These are phyloP conservation scores for Grigorovia yakushimaensis DNA, from an alignment of 805 yeast species.

Conservation along the genomic window DNA sequence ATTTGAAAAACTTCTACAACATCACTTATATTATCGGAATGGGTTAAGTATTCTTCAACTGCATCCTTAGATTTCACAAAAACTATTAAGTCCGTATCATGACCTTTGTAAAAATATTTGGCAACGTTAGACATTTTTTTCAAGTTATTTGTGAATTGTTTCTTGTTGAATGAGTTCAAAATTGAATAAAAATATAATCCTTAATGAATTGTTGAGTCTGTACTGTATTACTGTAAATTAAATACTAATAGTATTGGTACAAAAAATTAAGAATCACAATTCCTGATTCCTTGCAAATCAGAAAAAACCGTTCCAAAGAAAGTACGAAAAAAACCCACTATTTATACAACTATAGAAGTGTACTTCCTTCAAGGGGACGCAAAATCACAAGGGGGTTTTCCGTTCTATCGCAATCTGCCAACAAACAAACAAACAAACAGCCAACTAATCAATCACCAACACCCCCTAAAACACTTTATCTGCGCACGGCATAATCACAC, in stretches of 20 bases:
- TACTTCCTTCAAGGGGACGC: not conserved
- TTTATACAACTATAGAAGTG: too few relatives aligned
- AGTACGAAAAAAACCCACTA: not conserved
- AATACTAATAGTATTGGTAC: too few relatives aligned
- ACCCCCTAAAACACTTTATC: not conserved
- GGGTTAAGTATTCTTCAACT: constrained; percentile 28
- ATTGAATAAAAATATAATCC: not conserved
- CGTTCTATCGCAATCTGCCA: too few relatives aligned
- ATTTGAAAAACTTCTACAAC: constrained; percentile 57
- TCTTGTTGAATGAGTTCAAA: not conserved
- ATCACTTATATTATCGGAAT: constrained; percentile 37
- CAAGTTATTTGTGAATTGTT: not conserved
- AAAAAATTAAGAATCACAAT: too few relatives aligned
- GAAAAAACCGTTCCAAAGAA: not conserved
- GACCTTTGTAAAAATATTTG: constrained; percentile 59
- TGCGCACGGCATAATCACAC: not conserved
- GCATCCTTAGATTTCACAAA: constrained; percentile 49
- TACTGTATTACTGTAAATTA: too few relatives aligned
- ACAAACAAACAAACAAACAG: too few relatives aligned
- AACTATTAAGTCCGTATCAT: constrained; percentile 51
- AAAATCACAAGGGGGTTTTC: not conserved
- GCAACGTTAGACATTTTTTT: constrained; percentile 29
- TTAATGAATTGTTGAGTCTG: too few relatives aligned
- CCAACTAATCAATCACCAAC: not conserved
- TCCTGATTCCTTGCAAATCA: not conserved